Base-by-base conservation (phyloP, 305 asterid species). In the Solanum hybrid region DNA sequence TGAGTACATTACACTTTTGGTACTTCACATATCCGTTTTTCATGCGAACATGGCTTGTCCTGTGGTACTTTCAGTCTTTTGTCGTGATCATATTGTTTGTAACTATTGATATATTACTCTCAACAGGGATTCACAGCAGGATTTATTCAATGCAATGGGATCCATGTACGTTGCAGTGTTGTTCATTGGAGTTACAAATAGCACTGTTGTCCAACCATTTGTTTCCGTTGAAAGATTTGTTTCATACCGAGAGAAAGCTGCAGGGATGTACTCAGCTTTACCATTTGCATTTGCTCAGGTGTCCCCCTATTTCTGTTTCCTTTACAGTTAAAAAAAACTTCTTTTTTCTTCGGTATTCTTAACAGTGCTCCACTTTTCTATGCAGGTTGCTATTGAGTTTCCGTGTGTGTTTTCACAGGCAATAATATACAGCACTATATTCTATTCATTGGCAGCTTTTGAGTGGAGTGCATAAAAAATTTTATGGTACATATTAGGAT, bases 221-320 rank as follows among this genome's bases (percentile, higher is more conserved):
- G 96, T 97, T 88, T 95, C 99, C 31, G 98, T 97, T 80, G 99
- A 97, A 95, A 93, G 99, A 95, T 94, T 93, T 85, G 99, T 97
- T 89, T 97, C 98, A 17, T 97, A 97, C 87, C 91, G 99, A 92
- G 99, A 97, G 88, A 94, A 99, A 86, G 99, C 98, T 75, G 99
- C 99, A 2, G 99, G 99, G 91, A 97, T 95, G 94, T 97, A 97
- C 92, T 97, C 99, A 38, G 98, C 99, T 81, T 88, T 95, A 88
- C 97, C 99, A 10, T 96, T 95, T 90, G 99, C 99, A 87, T 95
- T 96, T 88, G 98, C 98, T 85, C 99, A 97, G 99, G 99, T 45
- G 64, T 45, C 64, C 22, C 64, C 22, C 64, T 96, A n/a, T 88
- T 26, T 27, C 89, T 60, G 66, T 40, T 45, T n/a, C 10, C 84